Conservation (phyloP, 1,284 basidiomycete species). For the Melampsora larici-populina region DNA sequence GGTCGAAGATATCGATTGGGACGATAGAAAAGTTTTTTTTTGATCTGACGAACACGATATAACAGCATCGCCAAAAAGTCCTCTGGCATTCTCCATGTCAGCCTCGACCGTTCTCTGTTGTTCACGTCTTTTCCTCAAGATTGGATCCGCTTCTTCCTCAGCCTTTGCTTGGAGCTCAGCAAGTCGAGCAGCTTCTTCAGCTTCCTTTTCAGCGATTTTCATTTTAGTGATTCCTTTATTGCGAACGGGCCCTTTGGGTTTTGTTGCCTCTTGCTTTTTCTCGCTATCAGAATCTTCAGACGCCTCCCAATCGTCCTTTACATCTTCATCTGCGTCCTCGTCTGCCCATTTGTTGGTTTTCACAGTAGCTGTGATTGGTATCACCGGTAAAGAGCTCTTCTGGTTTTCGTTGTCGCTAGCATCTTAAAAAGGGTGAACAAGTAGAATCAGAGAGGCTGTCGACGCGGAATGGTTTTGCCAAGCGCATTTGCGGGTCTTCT, state of each 20-base stretch:
- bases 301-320: constrained; percentile 43
- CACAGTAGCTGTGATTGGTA: constrained; percentile 9
- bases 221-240: constrained; percentile 41
- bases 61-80: constrained; percentile 39
- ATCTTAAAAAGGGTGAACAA: constrained; percentile 3
- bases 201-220: constrained; percentile 42
- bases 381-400: background rate
- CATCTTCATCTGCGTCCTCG: constrained; percentile 41
- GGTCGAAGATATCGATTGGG: no score
- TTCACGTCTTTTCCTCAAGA: constrained; percentile 28
- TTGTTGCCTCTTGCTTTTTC: background rate
- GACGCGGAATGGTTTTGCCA: no score
- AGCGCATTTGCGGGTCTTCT: no score
- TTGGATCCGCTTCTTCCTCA: no score
- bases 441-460: background rate
- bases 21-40: background rate
- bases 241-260: constrained; percentile 29
- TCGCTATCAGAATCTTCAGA: constrained; percentile 18
- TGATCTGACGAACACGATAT: constrained; percentile 14
- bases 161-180: constrained; percentile 26
- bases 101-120: constrained; percentile 25
- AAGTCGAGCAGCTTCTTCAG: constrained; percentile 30
- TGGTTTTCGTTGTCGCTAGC: constrained; percentile 26
- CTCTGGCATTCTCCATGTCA: constrained; percentile 40
- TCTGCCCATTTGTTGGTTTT: constrained; percentile 41